phyloP scores from a whole-genome alignment of 2,329 filamentous ascomycete species.

The Talaromyces funiculosus region DNA sequence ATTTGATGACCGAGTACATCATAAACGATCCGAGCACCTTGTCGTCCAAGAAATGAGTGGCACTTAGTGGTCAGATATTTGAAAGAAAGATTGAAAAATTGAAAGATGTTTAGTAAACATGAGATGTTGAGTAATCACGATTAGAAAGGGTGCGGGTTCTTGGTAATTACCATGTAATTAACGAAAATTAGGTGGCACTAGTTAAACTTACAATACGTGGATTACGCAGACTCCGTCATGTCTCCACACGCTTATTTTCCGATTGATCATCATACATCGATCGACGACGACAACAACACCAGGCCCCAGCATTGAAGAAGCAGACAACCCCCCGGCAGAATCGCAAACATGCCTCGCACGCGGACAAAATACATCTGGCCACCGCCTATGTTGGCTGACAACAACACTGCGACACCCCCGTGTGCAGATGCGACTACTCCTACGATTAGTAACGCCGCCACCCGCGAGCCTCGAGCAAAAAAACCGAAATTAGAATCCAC shows the following conservation, averaged over 20 bases:
- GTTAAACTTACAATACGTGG: neutral
- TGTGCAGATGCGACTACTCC: neutral
- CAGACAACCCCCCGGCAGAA: neutral
- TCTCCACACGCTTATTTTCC: neutral
- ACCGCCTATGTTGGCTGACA: conserved; percentile 3
- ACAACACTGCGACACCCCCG: neutral
- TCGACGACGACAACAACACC: neutral
- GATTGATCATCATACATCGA: neutral
- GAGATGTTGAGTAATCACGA: neutral
- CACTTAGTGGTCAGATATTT: neutral
- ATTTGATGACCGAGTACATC: neutral
- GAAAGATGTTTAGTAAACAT: neutral
- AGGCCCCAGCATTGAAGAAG: neutral
- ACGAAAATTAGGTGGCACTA: neutral
- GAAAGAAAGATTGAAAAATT: neutral
- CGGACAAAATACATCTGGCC: conserved; percentile 17
- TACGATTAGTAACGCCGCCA: neutral
- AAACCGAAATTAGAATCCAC: conserved; percentile 8
- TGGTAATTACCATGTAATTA: neutral
- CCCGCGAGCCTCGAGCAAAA: conserved; percentile 10
- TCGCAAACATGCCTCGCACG: conserved; percentile 14
- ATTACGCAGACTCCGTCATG: neutral
- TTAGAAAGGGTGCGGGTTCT: neutral
- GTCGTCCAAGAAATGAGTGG: neutral
- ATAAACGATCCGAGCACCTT: neutral